These are phyloP conservation scores for Boletus smithii DNA, from an alignment of 1,284 basidiomycete species.

Conservation along the genomic window DNA sequence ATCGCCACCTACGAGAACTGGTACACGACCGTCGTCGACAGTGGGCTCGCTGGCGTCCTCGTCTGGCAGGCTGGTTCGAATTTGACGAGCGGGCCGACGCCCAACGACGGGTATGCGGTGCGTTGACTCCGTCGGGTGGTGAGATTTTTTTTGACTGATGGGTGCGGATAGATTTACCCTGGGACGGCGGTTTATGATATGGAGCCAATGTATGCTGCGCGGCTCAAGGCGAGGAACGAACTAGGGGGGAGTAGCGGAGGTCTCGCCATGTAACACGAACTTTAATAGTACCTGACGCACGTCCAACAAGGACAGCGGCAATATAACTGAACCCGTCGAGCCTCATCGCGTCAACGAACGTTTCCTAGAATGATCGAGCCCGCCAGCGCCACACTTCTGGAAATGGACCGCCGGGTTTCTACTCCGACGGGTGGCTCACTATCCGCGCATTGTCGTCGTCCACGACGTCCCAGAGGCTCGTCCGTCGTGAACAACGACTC, in stretches of 20 bases:
- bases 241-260: too few relatives aligned
- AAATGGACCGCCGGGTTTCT: constrained; percentile 8
- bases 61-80: constrained; percentile 23
- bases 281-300: too few relatives aligned
- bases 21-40: constrained; percentile 17
- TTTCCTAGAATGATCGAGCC: too few relatives aligned
- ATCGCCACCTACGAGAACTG: constrained; percentile 16
- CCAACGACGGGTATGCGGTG: constrained; percentile 18
- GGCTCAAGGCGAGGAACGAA: constrained; percentile 5
- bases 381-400: constrained; percentile 13
- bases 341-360: constrained; percentile 10
- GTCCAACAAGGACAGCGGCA: too few relatives aligned
- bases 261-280: too few relatives aligned
- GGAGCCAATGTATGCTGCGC: constrained; percentile 7
- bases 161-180: constrained; percentile 14
- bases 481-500: neutral
- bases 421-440: too few relatives aligned
- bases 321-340: too few relatives aligned
- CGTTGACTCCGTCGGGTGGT: too few relatives aligned
- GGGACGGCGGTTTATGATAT: constrained; percentile 12
- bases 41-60: constrained; percentile 14
- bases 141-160: too few relatives aligned
- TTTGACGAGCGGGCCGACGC: constrained; percentile 9
- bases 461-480: neutral
- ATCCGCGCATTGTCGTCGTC: constrained; percentile 3